These are phyloP conservation scores for Fusarium phyllophilum DNA, from an alignment of 2,329 filamentous ascomycete species.

Conservation along the genomic window DNA sequence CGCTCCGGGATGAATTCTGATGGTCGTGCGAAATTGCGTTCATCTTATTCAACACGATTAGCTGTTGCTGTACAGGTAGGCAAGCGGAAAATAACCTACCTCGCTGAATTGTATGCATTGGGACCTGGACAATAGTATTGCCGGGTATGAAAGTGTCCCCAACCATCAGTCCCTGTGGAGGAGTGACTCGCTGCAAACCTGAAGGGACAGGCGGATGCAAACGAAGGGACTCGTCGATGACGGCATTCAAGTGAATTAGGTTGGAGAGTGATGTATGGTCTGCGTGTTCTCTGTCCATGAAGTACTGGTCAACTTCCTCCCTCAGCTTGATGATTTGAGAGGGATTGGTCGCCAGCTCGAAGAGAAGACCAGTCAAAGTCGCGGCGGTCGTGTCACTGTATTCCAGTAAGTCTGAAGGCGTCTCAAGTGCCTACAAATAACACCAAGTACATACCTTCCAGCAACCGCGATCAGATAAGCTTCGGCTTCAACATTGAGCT, in stretches of 20 bases:
- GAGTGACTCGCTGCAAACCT: conserved; percentile 50
- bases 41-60: background rate
- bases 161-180: conserved; percentile 48
- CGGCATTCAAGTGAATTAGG: conserved; percentile 47
- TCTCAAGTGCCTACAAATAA: accelerated
- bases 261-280: conserved; percentile 37
- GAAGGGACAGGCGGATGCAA: conserved; percentile 51
- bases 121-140: conserved; percentile 26
- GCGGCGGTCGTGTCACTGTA: conserved; percentile 50
- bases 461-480: conserved; percentile 46
- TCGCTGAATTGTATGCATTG: conserved; percentile 34
- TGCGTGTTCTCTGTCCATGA: background rate
- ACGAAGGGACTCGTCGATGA: conserved; percentile 54
- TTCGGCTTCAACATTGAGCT: conserved; percentile 43
- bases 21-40: conserved; percentile 44
- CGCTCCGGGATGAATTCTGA: conserved; percentile 52
- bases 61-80: too few relatives aligned
- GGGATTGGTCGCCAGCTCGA: conserved; percentile 49
- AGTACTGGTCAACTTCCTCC: conserved; percentile 47
- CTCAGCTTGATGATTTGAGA: conserved; percentile 45
- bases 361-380: conserved; percentile 48
- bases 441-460: conserved; percentile 41
- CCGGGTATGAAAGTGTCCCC: conserved; percentile 32
- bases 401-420: background rate
- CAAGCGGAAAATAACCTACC: conserved; percentile 49